phyloP scores from a whole-genome alignment of 768 basidiomycete species.

The Boletus rex-veris region DNA sequence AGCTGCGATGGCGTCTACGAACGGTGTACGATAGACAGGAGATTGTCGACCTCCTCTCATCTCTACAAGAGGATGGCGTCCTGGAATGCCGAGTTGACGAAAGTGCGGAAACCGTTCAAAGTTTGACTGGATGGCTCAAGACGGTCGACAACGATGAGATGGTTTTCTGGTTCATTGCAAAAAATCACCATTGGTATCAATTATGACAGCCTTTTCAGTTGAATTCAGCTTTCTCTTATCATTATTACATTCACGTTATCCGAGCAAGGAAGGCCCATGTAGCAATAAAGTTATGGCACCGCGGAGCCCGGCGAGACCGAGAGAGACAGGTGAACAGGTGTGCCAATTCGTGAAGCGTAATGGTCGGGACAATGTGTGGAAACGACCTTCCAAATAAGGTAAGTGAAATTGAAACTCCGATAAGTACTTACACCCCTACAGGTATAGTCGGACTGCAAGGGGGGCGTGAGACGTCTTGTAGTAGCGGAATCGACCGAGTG shows the following conservation, averaged over 20 bases:
- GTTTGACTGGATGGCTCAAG: constrained; percentile 26
- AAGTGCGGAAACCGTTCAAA: constrained; percentile 4
- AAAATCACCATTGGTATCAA: constrained; percentile 64
- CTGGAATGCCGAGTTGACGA: constrained; percentile 29
- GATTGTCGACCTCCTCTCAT: constrained; percentile 55
- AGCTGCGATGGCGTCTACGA: constrained; percentile 69
- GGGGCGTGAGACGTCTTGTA: too few species aligned
- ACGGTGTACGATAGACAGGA: constrained; percentile 76
- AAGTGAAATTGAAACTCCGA: too few species aligned
- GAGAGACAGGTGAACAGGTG: too few species aligned
- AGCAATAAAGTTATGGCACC: too few species aligned
- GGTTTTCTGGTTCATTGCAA: constrained; percentile 57
- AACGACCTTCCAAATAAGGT: too few species aligned
- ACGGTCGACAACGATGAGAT: constrained; percentile 49
- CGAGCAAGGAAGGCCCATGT: too few species aligned
- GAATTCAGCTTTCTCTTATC: constrained; percentile 4
- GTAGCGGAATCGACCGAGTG: too few species aligned
- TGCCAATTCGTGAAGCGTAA: too few species aligned
- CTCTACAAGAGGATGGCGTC: constrained; percentile 51
- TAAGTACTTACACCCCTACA: too few species aligned
- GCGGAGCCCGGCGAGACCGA: too few species aligned
- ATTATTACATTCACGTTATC: constrained; percentile 14
- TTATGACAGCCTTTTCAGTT: constrained; percentile 28
- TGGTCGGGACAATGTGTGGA: too few species aligned
- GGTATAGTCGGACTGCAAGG: too few species aligned